Conservation (phyloP, 1,284 basidiomycete genomes). For the Coniferiporia sulphurascens region DNA sequence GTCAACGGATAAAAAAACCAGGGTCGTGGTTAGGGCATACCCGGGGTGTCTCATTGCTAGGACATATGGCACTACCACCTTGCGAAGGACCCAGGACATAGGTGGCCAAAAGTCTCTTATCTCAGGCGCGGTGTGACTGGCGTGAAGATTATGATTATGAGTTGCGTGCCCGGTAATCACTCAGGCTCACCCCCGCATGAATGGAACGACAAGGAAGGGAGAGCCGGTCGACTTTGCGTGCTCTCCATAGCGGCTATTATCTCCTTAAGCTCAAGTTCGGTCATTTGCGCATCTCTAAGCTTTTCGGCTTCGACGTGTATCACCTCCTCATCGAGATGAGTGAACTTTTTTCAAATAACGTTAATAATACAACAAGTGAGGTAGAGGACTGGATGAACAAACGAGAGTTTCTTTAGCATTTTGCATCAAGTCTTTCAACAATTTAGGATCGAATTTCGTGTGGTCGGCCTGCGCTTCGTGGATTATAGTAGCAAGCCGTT, state of each 20-base stretch:
- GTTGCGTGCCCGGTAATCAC: constrained; percentile 12
- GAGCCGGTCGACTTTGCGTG: constrained; percentile 30
- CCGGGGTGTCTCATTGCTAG: constrained; percentile 31
- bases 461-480: too few relatives aligned
- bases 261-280: constrained; percentile 27
- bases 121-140: constrained; percentile 34
- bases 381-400: background rate
- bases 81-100: constrained; percentile 35
- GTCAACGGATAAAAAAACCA: background rate
- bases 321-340: constrained; percentile 28
- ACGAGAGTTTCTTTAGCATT: background rate
- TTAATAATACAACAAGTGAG: background rate
- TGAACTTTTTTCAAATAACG: background rate
- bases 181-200: constrained; percentile 28
- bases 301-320: constrained; percentile 30
- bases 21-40: constrained; percentile 22
- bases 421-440: background rate
- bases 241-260: constrained; percentile 27
- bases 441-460: background rate
- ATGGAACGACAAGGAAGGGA: constrained; percentile 32
- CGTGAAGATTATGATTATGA: background rate
- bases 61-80: constrained; percentile 31
- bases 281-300: constrained; percentile 28
- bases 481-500: too few relatives aligned
- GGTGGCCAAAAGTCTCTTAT: constrained; percentile 33